Percentiles rank a stretch among this genome's conserved stretches.
Conservation (phyloP, 345 rosid genomes). For the Lepidium aucheri region DNA sequence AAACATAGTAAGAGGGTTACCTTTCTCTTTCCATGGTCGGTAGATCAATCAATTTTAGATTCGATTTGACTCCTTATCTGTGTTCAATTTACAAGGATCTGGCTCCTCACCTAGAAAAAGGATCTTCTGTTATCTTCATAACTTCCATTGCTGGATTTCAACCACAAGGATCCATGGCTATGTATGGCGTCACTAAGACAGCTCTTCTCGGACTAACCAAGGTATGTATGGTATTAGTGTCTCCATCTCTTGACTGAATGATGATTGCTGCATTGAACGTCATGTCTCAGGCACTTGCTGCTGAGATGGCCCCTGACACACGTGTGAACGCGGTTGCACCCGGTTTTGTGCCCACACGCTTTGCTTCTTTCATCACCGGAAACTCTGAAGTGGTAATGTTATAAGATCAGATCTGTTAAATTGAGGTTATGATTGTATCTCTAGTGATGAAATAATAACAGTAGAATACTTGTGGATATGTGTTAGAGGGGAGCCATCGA, state of each 20-base stretch:
- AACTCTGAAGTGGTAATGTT: constrained; percentile 41
- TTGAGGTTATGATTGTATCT: background rate
- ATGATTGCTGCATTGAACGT: background rate
- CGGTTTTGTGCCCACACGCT: constrained; percentile 83
- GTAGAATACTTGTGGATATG: background rate
- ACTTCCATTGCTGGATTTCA: constrained; percentile 65
- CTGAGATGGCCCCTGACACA: constrained; percentile 69
- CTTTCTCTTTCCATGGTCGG: background rate
- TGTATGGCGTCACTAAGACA: constrained; percentile 95
- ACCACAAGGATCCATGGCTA: constrained; percentile 57
- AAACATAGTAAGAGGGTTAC: background rate
- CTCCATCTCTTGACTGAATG: background rate
- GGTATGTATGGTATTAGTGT: constrained; percentile 31
- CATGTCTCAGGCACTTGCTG: constrained; percentile 65
- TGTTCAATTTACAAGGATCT: constrained; percentile 42
- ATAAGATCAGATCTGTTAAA: background rate
- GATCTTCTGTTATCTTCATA: constrained; percentile 69
- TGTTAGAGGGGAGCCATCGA: constrained; percentile 43
- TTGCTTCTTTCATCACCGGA: constrained; percentile 50
- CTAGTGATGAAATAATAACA: background rate
- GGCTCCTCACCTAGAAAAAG: constrained; percentile 66
- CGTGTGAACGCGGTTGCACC: constrained; percentile 89
- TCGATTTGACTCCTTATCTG: background rate
- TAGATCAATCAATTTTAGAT: background rate
- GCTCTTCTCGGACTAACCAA: constrained; percentile 87